phyloP scores from a whole-genome alignment of 306 rosid genomes.

The Cercis canadensis region DNA sequence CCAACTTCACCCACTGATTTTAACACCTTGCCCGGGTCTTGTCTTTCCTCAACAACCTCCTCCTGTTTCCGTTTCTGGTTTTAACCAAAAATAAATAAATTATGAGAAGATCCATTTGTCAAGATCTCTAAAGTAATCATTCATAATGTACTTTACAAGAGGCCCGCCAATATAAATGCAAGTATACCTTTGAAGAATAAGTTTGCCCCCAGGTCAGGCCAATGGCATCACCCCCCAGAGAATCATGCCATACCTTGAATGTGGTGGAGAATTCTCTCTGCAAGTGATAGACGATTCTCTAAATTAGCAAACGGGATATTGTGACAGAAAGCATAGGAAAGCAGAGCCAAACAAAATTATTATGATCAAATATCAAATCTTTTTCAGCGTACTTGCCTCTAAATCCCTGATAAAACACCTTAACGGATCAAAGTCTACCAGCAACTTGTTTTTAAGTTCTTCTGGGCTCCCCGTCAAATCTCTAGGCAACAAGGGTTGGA shows the following conservation, averaged over 20 bases:
- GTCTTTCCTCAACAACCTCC: slow-evolving; percentile 51
- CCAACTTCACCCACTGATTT: slow-evolving; percentile 76
- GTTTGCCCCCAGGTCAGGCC: slow-evolving; percentile 86
- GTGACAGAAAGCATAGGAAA: background rate
- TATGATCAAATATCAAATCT: slow-evolving; percentile 20
- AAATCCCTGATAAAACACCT: slow-evolving; percentile 71
- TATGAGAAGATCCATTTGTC: slow-evolving; percentile 25
- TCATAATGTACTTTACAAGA: background rate
- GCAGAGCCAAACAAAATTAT: slow-evolving; percentile 12
- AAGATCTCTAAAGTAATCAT: slow-evolving; percentile 9
- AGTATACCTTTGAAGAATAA: slow-evolving; percentile 67
- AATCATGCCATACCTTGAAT: slow-evolving; percentile 89
- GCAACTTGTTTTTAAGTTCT: slow-evolving; percentile 65
- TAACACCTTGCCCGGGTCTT: slow-evolving; percentile 59
- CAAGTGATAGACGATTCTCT: slow-evolving; percentile 31
- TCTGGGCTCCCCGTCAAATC: slow-evolving; percentile 67
- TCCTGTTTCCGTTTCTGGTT: slow-evolving; percentile 77
- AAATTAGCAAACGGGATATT: background rate
- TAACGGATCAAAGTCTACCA: slow-evolving; percentile 86
- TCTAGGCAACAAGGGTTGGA: slow-evolving; percentile 72
- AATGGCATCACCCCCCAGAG: slow-evolving; percentile 89
- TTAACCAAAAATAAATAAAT: background rate
- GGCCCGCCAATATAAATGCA: background rate
- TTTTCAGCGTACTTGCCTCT: slow-evolving; percentile 62
- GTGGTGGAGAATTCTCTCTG: slow-evolving; percentile 68